Percentiles rank a stretch among this genome's conserved stretches.
Evolutionary conservation across 257 asterid genomes (phyloP).

Genomic region (Galeopsis tetrahit): DNA sequence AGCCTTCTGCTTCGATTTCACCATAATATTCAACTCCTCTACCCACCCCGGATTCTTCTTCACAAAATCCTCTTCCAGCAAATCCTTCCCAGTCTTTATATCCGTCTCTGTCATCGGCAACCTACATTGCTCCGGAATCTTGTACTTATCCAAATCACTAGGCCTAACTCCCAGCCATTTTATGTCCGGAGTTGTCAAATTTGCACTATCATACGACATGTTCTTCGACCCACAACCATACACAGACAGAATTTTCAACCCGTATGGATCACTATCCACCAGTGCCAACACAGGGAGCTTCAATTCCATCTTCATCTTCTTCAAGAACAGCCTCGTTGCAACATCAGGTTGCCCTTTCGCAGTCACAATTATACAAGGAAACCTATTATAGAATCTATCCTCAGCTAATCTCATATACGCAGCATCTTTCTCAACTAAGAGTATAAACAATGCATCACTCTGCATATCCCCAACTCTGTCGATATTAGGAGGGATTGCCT

Average conservation of each 20-base stretch:
- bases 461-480: conserved; percentile 93
- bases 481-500: conserved; percentile 88
- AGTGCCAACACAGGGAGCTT: conserved; percentile 82
- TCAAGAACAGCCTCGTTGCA: conserved; percentile 77
- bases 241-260: conserved; percentile 76
- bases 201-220: conserved; percentile 89
- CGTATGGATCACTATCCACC: conserved; percentile 90
- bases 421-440: conserved; percentile 89
- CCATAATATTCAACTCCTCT: conserved; percentile 88
- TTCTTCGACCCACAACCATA: conserved; percentile 92
- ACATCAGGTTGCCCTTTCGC: conserved; percentile 91
- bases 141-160: conserved; percentile 81
- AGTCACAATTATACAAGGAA: conserved; percentile 85
- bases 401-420: conserved; percentile 86
- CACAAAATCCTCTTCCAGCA: conserved; percentile 94
- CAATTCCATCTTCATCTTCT: conserved; percentile 84
- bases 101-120: conserved; percentile 91
- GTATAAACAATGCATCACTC: conserved; percentile 82
- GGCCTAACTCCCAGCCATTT: conserved; percentile 92
- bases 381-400: conserved; percentile 77
- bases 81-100: conserved; percentile 85
- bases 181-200: conserved; percentile 85
- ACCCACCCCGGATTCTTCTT: conserved; percentile 97
- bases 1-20: conserved; percentile 90
- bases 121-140: conserved; percentile 85